A percentile compares a stretch with the other conserved stretches of the same genome.
Evolutionary conservation across 73 alveolate genomes (phyloP).

Genomic region (Symbiodinium pilosum): DNA sequence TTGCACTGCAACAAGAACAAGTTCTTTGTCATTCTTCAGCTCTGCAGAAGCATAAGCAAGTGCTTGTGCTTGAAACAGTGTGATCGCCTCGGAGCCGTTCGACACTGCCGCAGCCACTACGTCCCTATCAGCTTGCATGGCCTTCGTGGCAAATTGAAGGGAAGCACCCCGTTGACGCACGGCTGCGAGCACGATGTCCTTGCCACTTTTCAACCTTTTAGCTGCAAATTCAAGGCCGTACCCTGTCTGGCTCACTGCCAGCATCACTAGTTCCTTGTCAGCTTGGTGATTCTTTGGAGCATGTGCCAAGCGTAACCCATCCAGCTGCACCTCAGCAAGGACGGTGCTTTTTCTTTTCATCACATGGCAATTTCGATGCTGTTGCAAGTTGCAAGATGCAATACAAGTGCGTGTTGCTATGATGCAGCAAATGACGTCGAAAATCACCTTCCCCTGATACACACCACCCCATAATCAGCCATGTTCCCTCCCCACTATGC

Average conservation of each 20-base stretch:
- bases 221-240: background rate
- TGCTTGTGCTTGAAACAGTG: background rate
- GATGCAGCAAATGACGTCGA: background rate
- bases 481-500: too few relatives aligned
- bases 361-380: too few relatives aligned
- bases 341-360: too few relatives aligned
- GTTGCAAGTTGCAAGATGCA: too few relatives aligned
- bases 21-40: conserved; percentile 14
- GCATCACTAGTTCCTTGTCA: background rate
- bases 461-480: too few relatives aligned
- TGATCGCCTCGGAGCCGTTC: too few relatives aligned
- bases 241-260: background rate
- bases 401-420: too few relatives aligned
- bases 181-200: background rate
- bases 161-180: background rate
- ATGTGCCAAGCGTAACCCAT: background rate
- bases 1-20: background rate
- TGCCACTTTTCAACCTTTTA: background rate
- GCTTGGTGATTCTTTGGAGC: background rate
- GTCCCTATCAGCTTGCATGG: background rate
- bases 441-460: too few relatives aligned
- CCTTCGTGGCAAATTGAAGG: background rate
- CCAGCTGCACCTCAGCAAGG: background rate
- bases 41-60: conserved; percentile 1
- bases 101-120: background rate